Percentiles rank a stretch among this genome's conserved stretches.
These are phyloP conservation scores for Oligophagozyma castellii DNA, from an alignment of 1,139 yeast species.

Conservation along the genomic window DNA sequence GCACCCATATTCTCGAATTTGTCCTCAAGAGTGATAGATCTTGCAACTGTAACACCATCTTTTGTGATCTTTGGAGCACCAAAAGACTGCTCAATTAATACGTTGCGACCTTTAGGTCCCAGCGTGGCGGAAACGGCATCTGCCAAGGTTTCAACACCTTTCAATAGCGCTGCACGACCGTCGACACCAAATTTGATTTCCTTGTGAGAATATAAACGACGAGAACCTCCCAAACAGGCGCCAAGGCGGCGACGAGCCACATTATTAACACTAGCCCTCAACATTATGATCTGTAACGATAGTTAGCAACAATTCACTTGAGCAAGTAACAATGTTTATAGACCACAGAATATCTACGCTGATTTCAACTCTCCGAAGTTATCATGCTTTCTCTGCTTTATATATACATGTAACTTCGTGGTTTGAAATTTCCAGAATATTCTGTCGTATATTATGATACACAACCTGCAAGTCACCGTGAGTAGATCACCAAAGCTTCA, in stretches of 20 bases:
- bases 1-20: conserved; percentile 94
- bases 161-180: conserved; percentile 91
- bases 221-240: conserved; percentile 5
- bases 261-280: not conserved
- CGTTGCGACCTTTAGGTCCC: conserved; percentile 98
- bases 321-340: too few relatives aligned
- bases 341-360: too few relatives aligned
- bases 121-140: conserved; percentile 95
- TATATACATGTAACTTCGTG: too few relatives aligned
- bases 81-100: conserved; percentile 89
- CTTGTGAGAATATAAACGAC: conserved; percentile 57
- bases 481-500: too few relatives aligned
- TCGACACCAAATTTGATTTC: conserved; percentile 97
- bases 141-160: conserved; percentile 93
- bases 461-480: too few relatives aligned
- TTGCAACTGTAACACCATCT: conserved; percentile 98
- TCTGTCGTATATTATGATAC: too few relatives aligned
- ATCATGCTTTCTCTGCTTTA: too few relatives aligned
- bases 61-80: conserved; percentile 98
- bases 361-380: too few relatives aligned
- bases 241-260: not conserved
- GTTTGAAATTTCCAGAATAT: too few relatives aligned
- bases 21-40: conserved; percentile 73
- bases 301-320: too few relatives aligned
- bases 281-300: conserved; percentile 4